Evolutionary conservation across 1,139 yeast species (phyloP).

Genomic region (Pichia sp.): DNA sequence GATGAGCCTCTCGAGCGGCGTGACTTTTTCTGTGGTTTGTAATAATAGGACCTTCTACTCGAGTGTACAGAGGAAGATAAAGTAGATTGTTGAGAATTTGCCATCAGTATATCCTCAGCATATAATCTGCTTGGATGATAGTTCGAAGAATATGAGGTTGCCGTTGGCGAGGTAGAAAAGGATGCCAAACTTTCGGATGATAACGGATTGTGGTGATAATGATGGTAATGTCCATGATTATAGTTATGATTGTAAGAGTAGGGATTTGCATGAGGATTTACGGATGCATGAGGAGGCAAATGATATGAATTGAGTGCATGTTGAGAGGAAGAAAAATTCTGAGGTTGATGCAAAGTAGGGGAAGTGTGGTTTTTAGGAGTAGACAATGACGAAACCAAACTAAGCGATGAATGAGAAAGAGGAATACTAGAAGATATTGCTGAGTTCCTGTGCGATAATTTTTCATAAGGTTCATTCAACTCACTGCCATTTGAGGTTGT

Average conservation of each 20-base stretch:
- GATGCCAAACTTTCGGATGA: conserved; percentile 7
- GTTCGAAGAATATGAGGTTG: conserved; percentile 3
- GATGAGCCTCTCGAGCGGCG: conserved; percentile 21
- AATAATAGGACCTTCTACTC: conserved; percentile 27
- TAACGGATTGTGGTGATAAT: conserved; percentile 11
- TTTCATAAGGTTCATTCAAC: neutral
- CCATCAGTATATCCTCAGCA: conserved; percentile 18
- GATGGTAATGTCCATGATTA: conserved; percentile 4
- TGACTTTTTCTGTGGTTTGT: conserved; percentile 21
- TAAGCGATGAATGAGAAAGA: conserved; percentile 9
- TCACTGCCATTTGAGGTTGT: conserved; percentile 12
- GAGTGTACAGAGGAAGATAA: conserved; percentile 17
- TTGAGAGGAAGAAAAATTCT: conserved; percentile 19
- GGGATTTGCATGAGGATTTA: neutral
- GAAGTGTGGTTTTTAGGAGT: conserved; percentile 21
- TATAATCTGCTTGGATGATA: conserved; percentile 22
- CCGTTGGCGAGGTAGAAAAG: conserved; percentile 14
- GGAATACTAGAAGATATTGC: conserved; percentile 6
- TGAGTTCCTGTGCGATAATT: conserved; percentile 1
- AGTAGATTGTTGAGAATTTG: conserved; percentile 7
- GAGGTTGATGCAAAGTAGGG: conserved; percentile 19
- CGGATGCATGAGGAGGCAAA: neutral
- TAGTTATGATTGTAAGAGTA: neutral
- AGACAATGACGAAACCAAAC: conserved; percentile 7
- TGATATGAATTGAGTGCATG: neutral